Conservation (phyloP, 306 rosid species). For the Castanea mollissima region DNA sequence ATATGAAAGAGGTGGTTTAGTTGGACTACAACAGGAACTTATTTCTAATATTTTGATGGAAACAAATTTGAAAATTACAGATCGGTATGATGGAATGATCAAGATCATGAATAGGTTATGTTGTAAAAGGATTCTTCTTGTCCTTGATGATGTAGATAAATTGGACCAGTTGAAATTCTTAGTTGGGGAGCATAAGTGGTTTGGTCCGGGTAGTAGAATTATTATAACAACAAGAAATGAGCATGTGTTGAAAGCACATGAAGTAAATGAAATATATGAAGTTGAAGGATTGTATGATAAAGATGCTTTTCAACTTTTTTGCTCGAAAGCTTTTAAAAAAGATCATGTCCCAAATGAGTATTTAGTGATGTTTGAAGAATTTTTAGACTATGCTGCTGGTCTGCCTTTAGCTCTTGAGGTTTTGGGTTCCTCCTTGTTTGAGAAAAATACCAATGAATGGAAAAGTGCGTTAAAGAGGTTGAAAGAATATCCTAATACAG, state of each 20-base stretch:
- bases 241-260: too few species aligned
- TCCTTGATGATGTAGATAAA: too few species aligned
- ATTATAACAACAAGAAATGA: too few species aligned
- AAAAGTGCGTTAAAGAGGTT: background rate
- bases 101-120: fast-evolving
- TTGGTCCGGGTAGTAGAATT: background rate
- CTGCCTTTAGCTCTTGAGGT: background rate
- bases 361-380: fast-evolving
- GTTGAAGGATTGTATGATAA: background rate
- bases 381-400: too few species aligned
- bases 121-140: too few species aligned
- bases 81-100: background rate
- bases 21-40: too few species aligned
- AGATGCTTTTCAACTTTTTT: background rate
- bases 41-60: too few species aligned
- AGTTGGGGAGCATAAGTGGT: background rate
- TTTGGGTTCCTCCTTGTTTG: background rate
- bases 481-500: background rate
- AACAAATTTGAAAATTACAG: too few species aligned
- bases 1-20: too few species aligned
- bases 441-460: background rate
- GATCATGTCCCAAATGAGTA: too few species aligned
- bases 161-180: too few species aligned
- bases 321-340: too few species aligned
- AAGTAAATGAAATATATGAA: background rate